Base-by-base conservation (phyloP, 75 land plant species). In the Isoetes taiwanensis region DNA sequence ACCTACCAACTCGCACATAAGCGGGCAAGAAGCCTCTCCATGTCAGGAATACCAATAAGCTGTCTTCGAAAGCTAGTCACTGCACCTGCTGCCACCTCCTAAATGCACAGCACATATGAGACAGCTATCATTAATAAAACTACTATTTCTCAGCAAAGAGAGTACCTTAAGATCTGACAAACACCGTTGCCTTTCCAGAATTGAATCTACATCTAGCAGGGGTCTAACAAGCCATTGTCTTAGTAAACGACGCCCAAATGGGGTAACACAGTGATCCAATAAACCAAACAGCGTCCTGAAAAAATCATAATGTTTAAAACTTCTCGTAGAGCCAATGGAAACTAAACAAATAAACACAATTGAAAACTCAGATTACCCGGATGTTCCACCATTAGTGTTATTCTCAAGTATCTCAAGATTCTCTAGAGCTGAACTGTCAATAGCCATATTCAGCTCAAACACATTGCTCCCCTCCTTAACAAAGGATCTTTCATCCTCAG, bases 341-440 rank as follows among this genome's bases (percentile, higher is more conserved):
- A n/a, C n/a, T n/a, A n/a, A n/a, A n/a, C n/a, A n/a, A n/a, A n/a
- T n/a, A n/a, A n/a, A n/a, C n/a, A n/a, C n/a, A n/a, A 16, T 46
- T 31, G 30, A 21, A 39, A 21, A 5, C 29, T 32, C 58, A 43
- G 25, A 56, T 61, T 77, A 91, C 97, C 97, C 97, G 34, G 72
- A 46, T 2, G 76, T 60, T 31, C 80, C 73, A 63, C 97, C 88
- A 66, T 74, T 70, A 59, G 54, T 66, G 54, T 72, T 80, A 58
- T 83, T 86, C 70, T 87, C 97, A 61, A 91, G 64, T 5, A 91
- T 71, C 63, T 91, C 97, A 62, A 91, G 81, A 48, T 81, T 91
- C 62, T 87, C 85, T 59, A 91, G 58, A 28, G 97, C 95, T 56
- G 97, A 73, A 32, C 82, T 76, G 77, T 91, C 95, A 71, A 91